phyloP scores from a whole-genome alignment of 495 filamentous ascomycete species.

The Geoglossum glabrum region DNA sequence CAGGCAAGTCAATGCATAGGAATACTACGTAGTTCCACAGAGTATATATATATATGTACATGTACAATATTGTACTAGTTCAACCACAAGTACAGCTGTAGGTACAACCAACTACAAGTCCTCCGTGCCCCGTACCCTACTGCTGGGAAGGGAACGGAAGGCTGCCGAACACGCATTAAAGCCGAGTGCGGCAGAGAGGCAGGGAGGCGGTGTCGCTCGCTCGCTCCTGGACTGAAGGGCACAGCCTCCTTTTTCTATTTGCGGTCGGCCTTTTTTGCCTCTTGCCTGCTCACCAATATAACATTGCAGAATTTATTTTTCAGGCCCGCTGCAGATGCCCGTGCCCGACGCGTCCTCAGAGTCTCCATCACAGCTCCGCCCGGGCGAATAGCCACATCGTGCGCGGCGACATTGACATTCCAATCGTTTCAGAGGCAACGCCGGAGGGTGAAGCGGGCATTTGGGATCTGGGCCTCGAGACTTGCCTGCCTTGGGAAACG shows the following conservation, averaged over 20 bases:
- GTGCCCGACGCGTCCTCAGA: neutral
- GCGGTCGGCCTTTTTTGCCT: neutral
- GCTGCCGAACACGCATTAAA: neutral
- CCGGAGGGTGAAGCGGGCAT: neutral
- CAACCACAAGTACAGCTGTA: too few species aligned
- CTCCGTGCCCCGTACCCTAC: too few species aligned
- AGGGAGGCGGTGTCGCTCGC: neutral
- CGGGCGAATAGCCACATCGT: neutral
- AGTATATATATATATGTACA: too few species aligned
- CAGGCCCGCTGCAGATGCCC: neutral
- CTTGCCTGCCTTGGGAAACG: neutral
- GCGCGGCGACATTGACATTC: neutral
- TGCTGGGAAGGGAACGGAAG: too few species aligned
- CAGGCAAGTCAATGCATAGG: too few species aligned
- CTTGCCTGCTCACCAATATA: neutral
- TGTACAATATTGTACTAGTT: too few species aligned
- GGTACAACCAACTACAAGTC: too few species aligned
- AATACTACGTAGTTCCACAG: too few species aligned
- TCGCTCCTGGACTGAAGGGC: neutral
- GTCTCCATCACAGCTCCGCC: neutral
- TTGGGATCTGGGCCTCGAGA: neutral
- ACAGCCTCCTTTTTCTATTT: constrained; percentile 3
- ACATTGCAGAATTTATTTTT: neutral
- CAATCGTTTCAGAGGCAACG: neutral
- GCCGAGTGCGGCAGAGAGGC: neutral